Evolutionary conservation across 305 asterid species (phyloP), one percentile per base, ranked within the genome.

Genomic region (Fraxinus baroniana): DNA sequence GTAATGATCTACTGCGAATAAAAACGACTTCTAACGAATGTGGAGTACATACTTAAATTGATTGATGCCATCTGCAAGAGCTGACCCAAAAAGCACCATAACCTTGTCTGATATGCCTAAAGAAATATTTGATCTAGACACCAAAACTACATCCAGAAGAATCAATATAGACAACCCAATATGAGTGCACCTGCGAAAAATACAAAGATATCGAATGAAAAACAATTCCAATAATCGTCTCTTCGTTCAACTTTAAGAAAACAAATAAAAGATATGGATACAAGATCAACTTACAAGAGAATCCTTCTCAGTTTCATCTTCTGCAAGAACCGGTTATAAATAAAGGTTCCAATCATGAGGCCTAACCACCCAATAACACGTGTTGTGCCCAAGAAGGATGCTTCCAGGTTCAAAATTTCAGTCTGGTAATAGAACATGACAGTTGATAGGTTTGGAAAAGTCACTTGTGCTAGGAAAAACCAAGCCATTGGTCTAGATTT

Each of bases 351-450:
- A 49, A 95, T 82, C 98, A 95, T 95, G 90, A 95, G 97, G 70
- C 98, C 95, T 37, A 91, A 83, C 98, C 98, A 95, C 39, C 97
- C 97, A 78, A 95, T 89, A 81, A 95, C 98, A 76, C 98, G 98
- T 62, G 90, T 89, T 78, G 97, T 91, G 84, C 98, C 98, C 91
- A 95, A 89, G 89, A 95, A 95, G 75, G 98, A 92, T 79, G 99
- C 97, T 15, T 92, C 99, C 88, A 95, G 79, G 49, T 90, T 87
- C 79, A 95, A 86, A 86, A 84, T 44, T 89, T 95, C 99, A 55
- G 99, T 89, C 91, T 94, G 99, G 87, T 94, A 95, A 88, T 95
- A 95, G 90, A 95, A 95, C 98, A 95, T 93, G 79, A 93, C 83
- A 1, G 98, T 95, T 0, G 98, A 91, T 84, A 95, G 87, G 89